Percentiles rank a stretch among this genome's conserved stretches.
Evolutionary conservation across 23 red algal species (phyloP).

Genomic region (Chondrus crispus): DNA sequence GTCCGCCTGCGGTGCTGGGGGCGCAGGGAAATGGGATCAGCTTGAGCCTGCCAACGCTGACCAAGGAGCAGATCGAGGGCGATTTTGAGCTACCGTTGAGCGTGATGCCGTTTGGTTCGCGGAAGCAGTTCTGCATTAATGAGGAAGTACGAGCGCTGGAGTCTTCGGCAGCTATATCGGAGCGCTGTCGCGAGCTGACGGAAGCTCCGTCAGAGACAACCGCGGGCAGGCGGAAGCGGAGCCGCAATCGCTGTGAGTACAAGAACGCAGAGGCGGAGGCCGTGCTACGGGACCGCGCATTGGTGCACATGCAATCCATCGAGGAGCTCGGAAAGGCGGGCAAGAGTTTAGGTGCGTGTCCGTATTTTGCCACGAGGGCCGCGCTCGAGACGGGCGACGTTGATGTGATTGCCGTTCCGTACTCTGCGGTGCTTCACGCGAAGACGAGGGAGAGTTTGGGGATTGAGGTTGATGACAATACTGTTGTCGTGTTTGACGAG

Average conservation of each 20-base stretch:
- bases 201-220: not conserved
- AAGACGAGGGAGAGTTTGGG: conserved; percentile 71
- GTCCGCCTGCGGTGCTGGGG: not conserved
- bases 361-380: conserved; percentile 78
- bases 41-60: not conserved
- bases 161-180: conserved; percentile 81
- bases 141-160: conserved; percentile 62
- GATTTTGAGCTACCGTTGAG: conserved; percentile 27
- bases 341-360: conserved; percentile 58
- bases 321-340: conserved; percentile 72
- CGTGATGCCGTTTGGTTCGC: conserved; percentile 69
- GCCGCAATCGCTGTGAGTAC: conserved; percentile 9
- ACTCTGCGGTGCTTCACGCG: conserved; percentile 80
- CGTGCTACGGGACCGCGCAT: conserved; percentile 29
- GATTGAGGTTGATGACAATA: conserved; percentile 45
- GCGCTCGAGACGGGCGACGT: conserved; percentile 51
- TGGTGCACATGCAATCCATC: conserved; percentile 47
- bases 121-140: conserved; percentile 91
- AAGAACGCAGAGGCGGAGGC: conserved; percentile 29
- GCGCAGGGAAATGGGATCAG: not conserved
- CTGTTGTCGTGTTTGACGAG: conserved; percentile 92
- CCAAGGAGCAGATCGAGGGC: not conserved
- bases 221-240: conserved; percentile 3
- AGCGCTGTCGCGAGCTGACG: conserved; percentile 80
- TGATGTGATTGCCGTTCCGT: conserved; percentile 85